Conservation (phyloP, 2,329 filamentous ascomycete genomes). For the Bipolaris oryzae region DNA sequence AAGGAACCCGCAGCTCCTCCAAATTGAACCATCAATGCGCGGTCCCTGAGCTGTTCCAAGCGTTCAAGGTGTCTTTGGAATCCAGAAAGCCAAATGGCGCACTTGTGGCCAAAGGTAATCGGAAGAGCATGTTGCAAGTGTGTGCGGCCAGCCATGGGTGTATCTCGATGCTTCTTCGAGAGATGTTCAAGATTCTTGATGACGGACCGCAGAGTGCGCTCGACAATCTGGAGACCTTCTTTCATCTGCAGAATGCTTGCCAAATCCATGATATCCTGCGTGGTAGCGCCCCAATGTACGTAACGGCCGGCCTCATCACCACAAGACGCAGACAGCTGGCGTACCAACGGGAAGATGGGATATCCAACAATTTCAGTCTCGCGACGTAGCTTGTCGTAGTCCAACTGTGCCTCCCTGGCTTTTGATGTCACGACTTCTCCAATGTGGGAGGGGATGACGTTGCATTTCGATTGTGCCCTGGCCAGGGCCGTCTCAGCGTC, state of each 20-base stretch:
- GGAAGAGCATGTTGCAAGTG: conserved; percentile 64
- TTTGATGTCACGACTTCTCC: conserved; percentile 41
- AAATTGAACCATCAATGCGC: conserved; percentile 61
- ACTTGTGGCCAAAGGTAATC: conserved; percentile 64
- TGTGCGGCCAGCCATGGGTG: conserved; percentile 63
- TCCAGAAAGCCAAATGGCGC: conserved; percentile 60
- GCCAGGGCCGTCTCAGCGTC: conserved; percentile 61
- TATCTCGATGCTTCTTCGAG: conserved; percentile 56
- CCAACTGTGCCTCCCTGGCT: conserved; percentile 44
- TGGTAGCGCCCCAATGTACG: conserved; percentile 65
- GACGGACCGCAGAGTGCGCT: conserved; percentile 53
- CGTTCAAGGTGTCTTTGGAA: conserved; percentile 58
- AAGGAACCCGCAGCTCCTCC: conserved; percentile 63
- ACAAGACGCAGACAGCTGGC: conserved; percentile 53
- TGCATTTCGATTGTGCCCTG: conserved; percentile 56
- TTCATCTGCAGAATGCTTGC: conserved; percentile 62
- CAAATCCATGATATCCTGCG: conserved; percentile 65
- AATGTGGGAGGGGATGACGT: conserved; percentile 55
- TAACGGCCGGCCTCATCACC: conserved; percentile 52
- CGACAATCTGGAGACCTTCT: conserved; percentile 56
- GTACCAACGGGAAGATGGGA: conserved; percentile 59
- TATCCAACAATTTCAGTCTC: conserved; percentile 62
- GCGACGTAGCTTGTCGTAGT: conserved; percentile 52
- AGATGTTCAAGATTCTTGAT: conserved; percentile 53
- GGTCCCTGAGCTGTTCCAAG: conserved; percentile 54